These are phyloP conservation scores for Rhamnella rubrinervis DNA, from an alignment of 331 rosid genomes.

Conservation along the genomic window DNA sequence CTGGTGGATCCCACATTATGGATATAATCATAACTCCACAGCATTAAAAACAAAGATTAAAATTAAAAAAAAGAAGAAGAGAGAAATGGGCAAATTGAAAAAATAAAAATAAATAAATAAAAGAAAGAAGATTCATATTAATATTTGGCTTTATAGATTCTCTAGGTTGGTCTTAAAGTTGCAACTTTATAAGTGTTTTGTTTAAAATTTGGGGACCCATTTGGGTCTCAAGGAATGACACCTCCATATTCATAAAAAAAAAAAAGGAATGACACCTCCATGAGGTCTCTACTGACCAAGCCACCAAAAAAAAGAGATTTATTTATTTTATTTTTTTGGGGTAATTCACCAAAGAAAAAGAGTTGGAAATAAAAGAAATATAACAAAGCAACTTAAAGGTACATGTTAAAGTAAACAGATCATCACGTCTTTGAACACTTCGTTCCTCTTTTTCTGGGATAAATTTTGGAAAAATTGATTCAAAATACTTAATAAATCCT, in stretches of 20 bases:
- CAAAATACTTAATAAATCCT: not conserved
- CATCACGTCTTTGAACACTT: slow-evolving; percentile 38
- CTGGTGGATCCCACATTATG: slow-evolving; percentile 37
- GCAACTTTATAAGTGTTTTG: slow-evolving; percentile 39
- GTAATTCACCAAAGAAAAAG: too few relatives aligned
- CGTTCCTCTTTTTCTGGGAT: slow-evolving; percentile 21
- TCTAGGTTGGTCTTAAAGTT: slow-evolving; percentile 66
- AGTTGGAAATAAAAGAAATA: slow-evolving; percentile 34
- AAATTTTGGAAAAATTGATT: slow-evolving; percentile 18
- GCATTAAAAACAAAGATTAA: not conserved
- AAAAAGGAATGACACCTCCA: not conserved
- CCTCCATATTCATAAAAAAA: too few relatives aligned
- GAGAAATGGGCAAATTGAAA: slow-evolving; percentile 6
- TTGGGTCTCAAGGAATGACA: not conserved
- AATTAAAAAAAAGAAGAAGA: slow-evolving; percentile 25
- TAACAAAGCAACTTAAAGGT: slow-evolving; percentile 63
- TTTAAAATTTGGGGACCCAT: slow-evolving; percentile 39
- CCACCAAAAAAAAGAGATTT: slow-evolving; percentile 40
- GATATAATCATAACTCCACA: slow-evolving; percentile 21
- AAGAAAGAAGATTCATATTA: slow-evolving; percentile 17
- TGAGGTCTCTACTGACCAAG: slow-evolving; percentile 32
- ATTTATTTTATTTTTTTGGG: too few relatives aligned
- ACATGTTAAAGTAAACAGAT: slow-evolving; percentile 40
- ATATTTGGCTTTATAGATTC: slow-evolving; percentile 45
- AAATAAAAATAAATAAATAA: slow-evolving; percentile 13